phyloP scores from a whole-genome alignment of 2,329 filamentous ascomycete genomes.

The Bipolaris zeicola region DNA sequence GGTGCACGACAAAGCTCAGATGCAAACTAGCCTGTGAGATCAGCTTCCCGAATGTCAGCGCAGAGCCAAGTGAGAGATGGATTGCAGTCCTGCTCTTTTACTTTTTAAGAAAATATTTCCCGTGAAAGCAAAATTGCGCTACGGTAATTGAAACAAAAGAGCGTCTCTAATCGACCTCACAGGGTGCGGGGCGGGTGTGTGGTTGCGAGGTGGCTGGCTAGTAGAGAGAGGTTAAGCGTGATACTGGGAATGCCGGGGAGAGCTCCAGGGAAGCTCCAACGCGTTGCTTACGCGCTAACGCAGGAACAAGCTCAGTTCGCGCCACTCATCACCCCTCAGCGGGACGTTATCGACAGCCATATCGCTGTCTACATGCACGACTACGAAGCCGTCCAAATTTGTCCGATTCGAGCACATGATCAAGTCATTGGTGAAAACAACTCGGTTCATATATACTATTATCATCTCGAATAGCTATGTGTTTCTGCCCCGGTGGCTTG shows the following conservation, averaged over 20 bases:
- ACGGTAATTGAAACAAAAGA: too few relatives aligned
- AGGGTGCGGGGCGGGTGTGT: not conserved
- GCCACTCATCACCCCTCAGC: too few relatives aligned
- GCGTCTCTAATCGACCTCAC: too few relatives aligned
- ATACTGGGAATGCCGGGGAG: constrained; percentile 1
- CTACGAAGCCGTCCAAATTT: too few relatives aligned
- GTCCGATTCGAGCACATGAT: too few relatives aligned
- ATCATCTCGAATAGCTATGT: not conserved
- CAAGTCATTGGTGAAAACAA: too few relatives aligned
- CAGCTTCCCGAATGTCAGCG: not conserved
- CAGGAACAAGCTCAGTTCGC: constrained; percentile 8
- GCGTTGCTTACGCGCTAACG: constrained; percentile 12
- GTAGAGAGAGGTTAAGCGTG: not conserved
- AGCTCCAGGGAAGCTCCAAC: constrained; percentile 5
- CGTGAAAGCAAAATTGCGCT: too few relatives aligned
- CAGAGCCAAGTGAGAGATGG: not conserved
- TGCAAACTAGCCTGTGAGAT: not conserved
- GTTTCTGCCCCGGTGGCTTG: not conserved
- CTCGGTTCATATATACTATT: not conserved
- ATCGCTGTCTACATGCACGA: not conserved
- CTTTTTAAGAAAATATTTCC: too few relatives aligned
- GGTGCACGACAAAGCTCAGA: not conserved
- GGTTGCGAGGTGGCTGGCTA: not conserved
- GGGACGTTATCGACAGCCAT: not conserved
- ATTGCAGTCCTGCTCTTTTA: not conserved